Evolutionary conservation across 1,139 yeast genomes (phyloP), one percentile per base, ranked within the genome.

Genomic region (Geotrichum phurueaensis): DNA sequence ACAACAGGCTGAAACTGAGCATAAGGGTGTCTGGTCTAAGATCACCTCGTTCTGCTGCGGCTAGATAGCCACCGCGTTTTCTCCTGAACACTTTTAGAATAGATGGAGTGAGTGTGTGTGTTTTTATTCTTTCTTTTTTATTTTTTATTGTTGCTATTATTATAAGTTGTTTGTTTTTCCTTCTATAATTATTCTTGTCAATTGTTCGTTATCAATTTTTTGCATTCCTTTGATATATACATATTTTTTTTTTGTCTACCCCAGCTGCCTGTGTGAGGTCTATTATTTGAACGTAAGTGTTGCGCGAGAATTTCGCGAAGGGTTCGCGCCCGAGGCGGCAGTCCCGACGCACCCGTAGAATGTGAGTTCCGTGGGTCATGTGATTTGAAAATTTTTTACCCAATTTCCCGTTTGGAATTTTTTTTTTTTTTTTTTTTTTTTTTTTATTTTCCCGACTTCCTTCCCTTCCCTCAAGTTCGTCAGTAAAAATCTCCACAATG

Each of bases 1-100:
- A 52, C 68, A 67, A 60, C 66, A 65, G 54, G 61, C 53, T 54
- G 51, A 55, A 39, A 20, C 23, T 29, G 57, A 57, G 48, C 56
- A 65, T 61, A 68, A 67, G 57, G 75, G 75, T 15, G 68, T 71
- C 58, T 72, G 72, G 70, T 65, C 68, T 33, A 70, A 68, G 61
- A 65, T 71, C 52, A 68, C 70, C 39, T 53, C 56, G 10, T 53
- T 53, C 23, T 53, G 56, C 56, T 53, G 56, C 36, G 56, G 56
- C 27, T 53, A 29, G 29, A 25, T 25, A 43, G 51, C 68, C 71
- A 74, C 58, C 72, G 74, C 54, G 70, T 39, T 39, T 18, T 39
- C 45, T n/a, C 6, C 20, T 39, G 45, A n/a, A 39, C 45, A 39
- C 15, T 39, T 18, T 13, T 39, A 39, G 45, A 39, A 39, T 39